Conservation (phyloP, 2,329 filamentous ascomycete genomes). For the Nannizziopsis arthrosporioides region DNA sequence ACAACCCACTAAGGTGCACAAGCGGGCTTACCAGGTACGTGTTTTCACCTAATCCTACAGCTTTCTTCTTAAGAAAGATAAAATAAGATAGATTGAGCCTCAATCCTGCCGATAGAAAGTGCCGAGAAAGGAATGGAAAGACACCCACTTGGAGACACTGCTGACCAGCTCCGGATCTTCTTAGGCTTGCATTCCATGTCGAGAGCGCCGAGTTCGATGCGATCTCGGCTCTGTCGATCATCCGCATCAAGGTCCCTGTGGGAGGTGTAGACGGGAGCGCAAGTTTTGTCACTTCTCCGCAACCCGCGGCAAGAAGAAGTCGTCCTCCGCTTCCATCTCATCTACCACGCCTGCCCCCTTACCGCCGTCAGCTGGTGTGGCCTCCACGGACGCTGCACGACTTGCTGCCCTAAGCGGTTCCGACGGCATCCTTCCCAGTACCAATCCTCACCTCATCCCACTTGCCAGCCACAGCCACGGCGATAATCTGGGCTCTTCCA, state of each 20-base stretch:
- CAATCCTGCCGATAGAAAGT: neutral
- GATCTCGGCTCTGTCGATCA: slow-evolving; percentile 17
- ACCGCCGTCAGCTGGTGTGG: no score
- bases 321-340: neutral
- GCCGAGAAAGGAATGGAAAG: neutral
- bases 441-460: neutral
- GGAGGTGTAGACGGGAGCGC: slow-evolving; percentile 17
- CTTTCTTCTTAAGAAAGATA: neutral
- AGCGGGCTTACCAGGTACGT: slow-evolving; percentile 18
- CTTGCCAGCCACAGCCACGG: neutral
- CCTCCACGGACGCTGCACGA: slow-evolving; percentile 4
- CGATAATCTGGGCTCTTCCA: neutral
- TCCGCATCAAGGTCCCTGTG: slow-evolving; percentile 17
- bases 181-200: slow-evolving; percentile 18
- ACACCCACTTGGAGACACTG: neutral
- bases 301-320: slow-evolving; percentile 17
- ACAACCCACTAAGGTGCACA: slow-evolving; percentile 14
- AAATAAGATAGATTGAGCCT: neutral
- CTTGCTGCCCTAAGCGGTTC: slow-evolving; percentile 5
- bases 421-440: neutral
- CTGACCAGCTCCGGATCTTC: neutral
- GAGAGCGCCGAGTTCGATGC: slow-evolving; percentile 17
- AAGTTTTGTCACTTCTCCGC: slow-evolving; percentile 18
- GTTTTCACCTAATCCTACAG: neutral
- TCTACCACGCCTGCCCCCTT: no score